Conservation (phyloP, 306 rosid species). For the Potentilla sterilis region DNA sequence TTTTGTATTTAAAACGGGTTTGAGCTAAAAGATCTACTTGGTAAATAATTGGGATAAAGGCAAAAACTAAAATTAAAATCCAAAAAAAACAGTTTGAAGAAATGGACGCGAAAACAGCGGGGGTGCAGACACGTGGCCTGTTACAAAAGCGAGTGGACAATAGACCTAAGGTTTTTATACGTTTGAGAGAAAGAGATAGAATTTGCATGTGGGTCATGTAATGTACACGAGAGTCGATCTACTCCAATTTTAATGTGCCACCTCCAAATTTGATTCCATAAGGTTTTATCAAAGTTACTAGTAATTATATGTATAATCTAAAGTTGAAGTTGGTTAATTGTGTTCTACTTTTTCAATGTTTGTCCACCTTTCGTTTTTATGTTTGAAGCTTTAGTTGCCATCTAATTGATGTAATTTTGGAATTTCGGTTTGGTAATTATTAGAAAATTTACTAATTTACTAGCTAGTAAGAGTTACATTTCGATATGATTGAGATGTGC, state of each 20-base stretch:
- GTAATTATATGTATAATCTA: not conserved
- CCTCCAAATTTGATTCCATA: constrained; percentile 17
- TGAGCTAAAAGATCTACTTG: not conserved
- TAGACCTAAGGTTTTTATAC: constrained; percentile 22
- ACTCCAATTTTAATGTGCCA: constrained; percentile 38
- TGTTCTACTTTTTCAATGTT: not conserved
- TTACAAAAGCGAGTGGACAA: constrained; percentile 38
- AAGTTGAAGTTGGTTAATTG: not conserved
- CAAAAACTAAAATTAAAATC: too few species aligned
- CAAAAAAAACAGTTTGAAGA: not conserved
- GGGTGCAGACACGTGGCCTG: constrained; percentile 55
- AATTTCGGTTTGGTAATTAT: not conserved
- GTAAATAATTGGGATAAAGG: not conserved
- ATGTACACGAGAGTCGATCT: not conserved
- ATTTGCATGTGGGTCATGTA: constrained; percentile 62
- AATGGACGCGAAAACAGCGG: constrained; percentile 52
- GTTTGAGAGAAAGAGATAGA: constrained; percentile 39
- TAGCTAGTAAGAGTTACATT: too few species aligned
- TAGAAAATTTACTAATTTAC: not conserved
- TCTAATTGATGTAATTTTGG: not conserved
- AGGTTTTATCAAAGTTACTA: not conserved
- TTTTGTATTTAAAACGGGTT: not conserved
- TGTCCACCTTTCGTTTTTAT: not conserved
- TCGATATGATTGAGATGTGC: not conserved
- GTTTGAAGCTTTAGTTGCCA: not conserved